Evolutionary conservation across 108 stramenopile genomes (phyloP), one percentile per base, ranked within the genome.

Genomic region (Nannochloropsis oceanica): DNA sequence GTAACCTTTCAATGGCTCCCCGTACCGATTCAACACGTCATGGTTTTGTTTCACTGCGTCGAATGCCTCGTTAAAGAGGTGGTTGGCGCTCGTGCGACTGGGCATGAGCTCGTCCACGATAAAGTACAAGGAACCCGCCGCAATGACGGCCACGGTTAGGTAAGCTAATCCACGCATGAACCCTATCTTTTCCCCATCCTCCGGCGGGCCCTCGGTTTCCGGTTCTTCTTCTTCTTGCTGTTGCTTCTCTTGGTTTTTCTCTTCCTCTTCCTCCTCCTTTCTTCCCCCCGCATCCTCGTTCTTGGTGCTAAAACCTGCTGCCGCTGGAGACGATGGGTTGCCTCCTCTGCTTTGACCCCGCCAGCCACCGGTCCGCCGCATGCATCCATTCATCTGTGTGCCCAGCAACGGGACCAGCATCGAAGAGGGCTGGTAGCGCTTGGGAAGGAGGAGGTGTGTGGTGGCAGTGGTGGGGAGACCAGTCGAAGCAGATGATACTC

Each of bases 1-100:
- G 89, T 96, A 98, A n/a, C 90, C 95, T 87, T 96, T 96, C 86
- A 98, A 84, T 0, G 87, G 83, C 11, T 94, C 93, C 20, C 97
- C 97, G 88, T 94, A 98, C 46, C 92, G 92, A 43, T 92, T 92
- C 44, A 85, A 84, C 42, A 96, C 94, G 84, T 95, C 91, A 13
- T 88, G 85, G 86, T 95, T 82, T 22, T 88, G 79, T 13, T 91
- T 92, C 80, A 96, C 89, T 9, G 90, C 73, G 26, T 92, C 88
- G 27, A 92, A 91, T 26, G 94, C 92, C 26, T 86, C 83, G 84
- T 93, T 93, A 89, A 96, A 73, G 9, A 73, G 59, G n/a, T 73
- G n/a, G n/a, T 73, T 73, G 10, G 59, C 59, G 9, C 59, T 73
- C 59, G n/a, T 73, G 59, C 59, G 59, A 73, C 59, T 73, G 18